Percentiles rank a stretch among this genome's conserved stretches.
Conservation (phyloP, 148 eudicot genomes). For the Bassia scoparia region DNA sequence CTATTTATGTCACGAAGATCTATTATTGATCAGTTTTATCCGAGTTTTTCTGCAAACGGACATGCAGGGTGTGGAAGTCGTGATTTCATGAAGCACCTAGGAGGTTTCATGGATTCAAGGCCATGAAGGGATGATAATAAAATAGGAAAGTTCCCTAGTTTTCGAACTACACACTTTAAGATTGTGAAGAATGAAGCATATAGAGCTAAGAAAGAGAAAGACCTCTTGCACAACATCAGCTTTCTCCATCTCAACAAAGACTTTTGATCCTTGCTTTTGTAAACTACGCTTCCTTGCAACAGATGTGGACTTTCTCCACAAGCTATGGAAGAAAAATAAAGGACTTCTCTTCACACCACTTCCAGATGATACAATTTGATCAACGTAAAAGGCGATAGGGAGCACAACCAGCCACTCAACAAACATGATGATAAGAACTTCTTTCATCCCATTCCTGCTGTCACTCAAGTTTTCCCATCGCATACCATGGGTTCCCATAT, state of each 20-base stretch:
- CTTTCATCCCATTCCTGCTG: slow-evolving; percentile 64
- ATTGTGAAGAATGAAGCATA: background rate
- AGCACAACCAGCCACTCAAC: slow-evolving; percentile 78
- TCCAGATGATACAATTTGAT: slow-evolving; percentile 73
- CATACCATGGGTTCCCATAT: slow-evolving; percentile 74
- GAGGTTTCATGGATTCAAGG: background rate
- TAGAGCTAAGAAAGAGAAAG: slow-evolving; percentile 5
- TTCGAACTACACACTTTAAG: background rate
- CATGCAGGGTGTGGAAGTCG: too few relatives aligned
- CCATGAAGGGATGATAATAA: background rate
- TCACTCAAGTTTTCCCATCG: slow-evolving; percentile 67
- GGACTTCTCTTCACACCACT: slow-evolving; percentile 55
- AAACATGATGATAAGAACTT: slow-evolving; percentile 65
- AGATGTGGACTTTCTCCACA: slow-evolving; percentile 43
- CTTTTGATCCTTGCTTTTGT: slow-evolving; percentile 60
- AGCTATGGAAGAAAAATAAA: slow-evolving; percentile 43
- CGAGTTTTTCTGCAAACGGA: too few relatives aligned
- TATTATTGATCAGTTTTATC: too few relatives aligned
- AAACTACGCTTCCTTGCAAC: slow-evolving; percentile 43
- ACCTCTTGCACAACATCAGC: slow-evolving; percentile 92
- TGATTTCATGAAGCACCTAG: too few relatives aligned
- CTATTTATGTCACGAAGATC: background rate
- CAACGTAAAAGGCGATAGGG: slow-evolving; percentile 58
- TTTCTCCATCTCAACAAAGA: slow-evolving; percentile 70
- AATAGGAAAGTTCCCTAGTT: background rate